Evolutionary conservation across 108 stramenopile genomes (phyloP).

Genomic region (Cyclotella sp.): DNA sequence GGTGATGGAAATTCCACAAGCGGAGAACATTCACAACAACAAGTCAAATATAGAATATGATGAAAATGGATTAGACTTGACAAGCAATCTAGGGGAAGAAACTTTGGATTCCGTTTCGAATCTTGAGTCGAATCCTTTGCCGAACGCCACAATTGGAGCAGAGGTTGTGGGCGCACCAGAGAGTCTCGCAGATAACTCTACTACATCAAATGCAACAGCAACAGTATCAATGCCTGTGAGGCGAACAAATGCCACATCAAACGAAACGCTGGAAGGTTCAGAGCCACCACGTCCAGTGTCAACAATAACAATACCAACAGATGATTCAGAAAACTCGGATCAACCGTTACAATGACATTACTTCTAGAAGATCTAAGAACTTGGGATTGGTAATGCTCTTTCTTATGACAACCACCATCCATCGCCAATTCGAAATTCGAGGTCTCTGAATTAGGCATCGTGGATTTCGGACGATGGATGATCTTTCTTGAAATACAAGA

Average conservation of each 20-base stretch:
- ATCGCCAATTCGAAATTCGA: too few species aligned
- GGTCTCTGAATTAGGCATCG: too few species aligned
- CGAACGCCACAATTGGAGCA: background rate
- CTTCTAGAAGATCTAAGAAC: background rate
- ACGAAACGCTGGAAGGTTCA: background rate
- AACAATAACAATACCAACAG: background rate
- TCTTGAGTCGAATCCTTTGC: background rate
- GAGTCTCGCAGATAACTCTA: background rate
- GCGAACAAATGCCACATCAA: background rate
- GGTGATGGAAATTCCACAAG: background rate
- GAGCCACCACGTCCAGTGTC: background rate
- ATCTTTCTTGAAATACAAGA: too few species aligned
- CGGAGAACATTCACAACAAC: background rate
- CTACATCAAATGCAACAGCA: background rate
- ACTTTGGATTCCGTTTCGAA: background rate
- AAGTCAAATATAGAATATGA: background rate
- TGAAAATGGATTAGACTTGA: background rate
- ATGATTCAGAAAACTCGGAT: background rate
- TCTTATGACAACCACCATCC: too few species aligned
- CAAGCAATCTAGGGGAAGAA: background rate
- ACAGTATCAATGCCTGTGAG: background rate
- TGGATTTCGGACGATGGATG: too few species aligned
- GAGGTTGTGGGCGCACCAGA: background rate
- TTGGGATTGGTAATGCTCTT: background rate
- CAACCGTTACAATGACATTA: background rate